Evolutionary conservation across 345 rosid genomes (phyloP).

Genomic region (Syzygium grande): DNA sequence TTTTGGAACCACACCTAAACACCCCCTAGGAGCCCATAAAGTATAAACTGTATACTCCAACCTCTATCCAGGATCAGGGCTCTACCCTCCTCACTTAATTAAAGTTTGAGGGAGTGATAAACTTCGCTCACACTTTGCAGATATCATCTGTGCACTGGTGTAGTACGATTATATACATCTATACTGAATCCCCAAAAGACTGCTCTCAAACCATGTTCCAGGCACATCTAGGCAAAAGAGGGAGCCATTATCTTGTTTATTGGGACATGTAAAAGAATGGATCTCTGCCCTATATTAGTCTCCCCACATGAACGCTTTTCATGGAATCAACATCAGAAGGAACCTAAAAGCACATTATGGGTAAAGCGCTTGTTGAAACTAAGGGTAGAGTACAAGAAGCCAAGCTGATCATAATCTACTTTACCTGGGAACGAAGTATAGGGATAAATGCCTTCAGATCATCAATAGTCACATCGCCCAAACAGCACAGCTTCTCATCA

Average conservation of each 20-base stretch:
- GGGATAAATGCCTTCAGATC: slow-evolving; percentile 76
- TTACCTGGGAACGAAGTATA: slow-evolving; percentile 82
- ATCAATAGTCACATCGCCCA: slow-evolving; percentile 55
- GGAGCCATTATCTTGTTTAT: not conserved
- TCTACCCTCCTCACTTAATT: not conserved
- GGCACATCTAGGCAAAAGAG: not conserved
- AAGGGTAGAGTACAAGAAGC: not conserved
- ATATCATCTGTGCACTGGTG: not conserved
- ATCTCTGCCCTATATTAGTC: not conserved
- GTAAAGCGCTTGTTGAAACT: not conserved
- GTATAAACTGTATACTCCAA: not conserved
- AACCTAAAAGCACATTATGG: not conserved
- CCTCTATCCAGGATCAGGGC: not conserved
- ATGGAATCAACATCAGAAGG: not conserved
- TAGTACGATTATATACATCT: not conserved
- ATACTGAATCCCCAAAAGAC: not conserved
- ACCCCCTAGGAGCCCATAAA: not conserved
- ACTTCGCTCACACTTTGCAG: not conserved
- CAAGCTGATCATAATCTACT: not conserved
- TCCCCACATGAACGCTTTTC: not conserved
- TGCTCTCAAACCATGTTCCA: not conserved
- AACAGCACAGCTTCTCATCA: slow-evolving; percentile 65
- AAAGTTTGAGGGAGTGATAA: not conserved
- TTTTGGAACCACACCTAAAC: not conserved
- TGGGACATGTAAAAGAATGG: not conserved